A percentile compares a stretch with the other conserved stretches of the same genome.
phyloP scores from a whole-genome alignment of 2,329 filamentous ascomycete genomes.

The Sporothrix dimorphospora region DNA sequence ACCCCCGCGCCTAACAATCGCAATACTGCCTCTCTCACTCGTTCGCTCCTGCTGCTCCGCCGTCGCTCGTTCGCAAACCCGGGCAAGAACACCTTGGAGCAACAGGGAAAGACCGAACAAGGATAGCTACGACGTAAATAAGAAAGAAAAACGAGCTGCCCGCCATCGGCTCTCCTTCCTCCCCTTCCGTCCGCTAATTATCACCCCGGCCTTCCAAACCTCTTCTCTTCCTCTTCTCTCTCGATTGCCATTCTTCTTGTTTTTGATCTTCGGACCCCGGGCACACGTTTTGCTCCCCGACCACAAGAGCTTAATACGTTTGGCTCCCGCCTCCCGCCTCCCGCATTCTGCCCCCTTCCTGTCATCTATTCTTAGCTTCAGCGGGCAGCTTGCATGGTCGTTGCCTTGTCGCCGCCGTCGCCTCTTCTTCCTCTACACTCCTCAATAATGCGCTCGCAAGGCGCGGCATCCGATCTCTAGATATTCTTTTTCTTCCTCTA shows the following conservation, averaged over 20 bases:
- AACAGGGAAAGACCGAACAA: conserved; percentile 13
- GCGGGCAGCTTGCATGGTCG: neutral
- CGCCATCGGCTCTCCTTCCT: neutral
- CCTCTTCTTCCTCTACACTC: neutral
- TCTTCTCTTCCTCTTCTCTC: neutral
- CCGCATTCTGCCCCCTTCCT: neutral
- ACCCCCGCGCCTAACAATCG: conserved; percentile 15
- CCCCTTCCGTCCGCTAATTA: neutral
- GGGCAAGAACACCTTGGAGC: conserved; percentile 17
- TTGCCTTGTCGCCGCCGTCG: neutral
- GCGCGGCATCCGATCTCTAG: conserved; percentile 7
- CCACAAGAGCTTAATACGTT: neutral
- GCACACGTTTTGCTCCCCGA: neutral
- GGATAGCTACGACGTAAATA: neutral
- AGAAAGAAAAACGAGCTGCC: neutral
- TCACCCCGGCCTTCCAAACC: neutral
- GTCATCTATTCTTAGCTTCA: conserved; percentile 18
- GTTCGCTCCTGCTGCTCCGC: conserved; percentile 13
- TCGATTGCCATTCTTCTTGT: neutral
- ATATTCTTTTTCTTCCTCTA: neutral
- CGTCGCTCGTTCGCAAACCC: neutral
- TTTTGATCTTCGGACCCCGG: neutral
- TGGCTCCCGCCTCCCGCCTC: conserved; percentile 10
- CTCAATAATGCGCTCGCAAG: conserved; percentile 12
- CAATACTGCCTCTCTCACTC: conserved; percentile 5